Conservation (phyloP, 116 monocot species). For the Cymodocea nodosa region DNA sequence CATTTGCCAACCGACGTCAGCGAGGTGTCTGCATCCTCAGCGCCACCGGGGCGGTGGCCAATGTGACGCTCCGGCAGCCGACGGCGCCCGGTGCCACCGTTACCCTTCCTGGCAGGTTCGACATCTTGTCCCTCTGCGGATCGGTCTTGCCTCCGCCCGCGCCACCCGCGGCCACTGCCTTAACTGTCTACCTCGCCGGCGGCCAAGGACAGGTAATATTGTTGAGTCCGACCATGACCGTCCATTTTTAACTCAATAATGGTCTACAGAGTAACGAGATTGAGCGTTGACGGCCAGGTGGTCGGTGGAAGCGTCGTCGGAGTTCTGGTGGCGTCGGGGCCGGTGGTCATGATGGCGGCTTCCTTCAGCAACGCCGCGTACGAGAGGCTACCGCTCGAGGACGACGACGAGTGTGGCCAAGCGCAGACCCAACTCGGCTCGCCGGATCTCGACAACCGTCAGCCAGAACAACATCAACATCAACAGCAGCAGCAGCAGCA, state of each 20-base stretch:
- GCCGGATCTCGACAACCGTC: conserved; percentile 4
- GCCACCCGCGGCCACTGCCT: conserved; percentile 41
- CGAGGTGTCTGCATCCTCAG: conserved; percentile 56
- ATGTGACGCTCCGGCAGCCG: conserved; percentile 65
- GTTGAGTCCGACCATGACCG: neutral
- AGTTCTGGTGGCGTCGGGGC: conserved; percentile 30
- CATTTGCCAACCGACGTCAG: conserved; percentile 42
- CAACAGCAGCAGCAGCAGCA: conserved; percentile 6
- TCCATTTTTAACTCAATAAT: neutral
- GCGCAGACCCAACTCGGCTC: neutral
- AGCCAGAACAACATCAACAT: conserved; percentile 10
- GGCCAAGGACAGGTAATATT: conserved; percentile 59
- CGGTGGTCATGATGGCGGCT: conserved; percentile 70
- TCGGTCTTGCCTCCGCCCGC: conserved; percentile 62
- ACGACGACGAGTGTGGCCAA: conserved; percentile 33
- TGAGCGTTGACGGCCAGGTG: conserved; percentile 5
- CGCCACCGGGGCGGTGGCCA: conserved; percentile 54
- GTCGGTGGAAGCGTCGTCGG: conserved; percentile 66
- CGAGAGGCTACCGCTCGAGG: conserved; percentile 55
- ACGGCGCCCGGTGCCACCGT: conserved; percentile 32
- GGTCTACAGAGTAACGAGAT: too few relatives aligned
- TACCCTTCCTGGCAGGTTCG: conserved; percentile 62
- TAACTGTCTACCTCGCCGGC: conserved; percentile 57
- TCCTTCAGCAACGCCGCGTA: conserved; percentile 61
- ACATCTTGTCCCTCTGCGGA: conserved; percentile 72